Base-by-base conservation (phyloP, 78 protist species). In the Dictyostelium firmibasis region DNA sequence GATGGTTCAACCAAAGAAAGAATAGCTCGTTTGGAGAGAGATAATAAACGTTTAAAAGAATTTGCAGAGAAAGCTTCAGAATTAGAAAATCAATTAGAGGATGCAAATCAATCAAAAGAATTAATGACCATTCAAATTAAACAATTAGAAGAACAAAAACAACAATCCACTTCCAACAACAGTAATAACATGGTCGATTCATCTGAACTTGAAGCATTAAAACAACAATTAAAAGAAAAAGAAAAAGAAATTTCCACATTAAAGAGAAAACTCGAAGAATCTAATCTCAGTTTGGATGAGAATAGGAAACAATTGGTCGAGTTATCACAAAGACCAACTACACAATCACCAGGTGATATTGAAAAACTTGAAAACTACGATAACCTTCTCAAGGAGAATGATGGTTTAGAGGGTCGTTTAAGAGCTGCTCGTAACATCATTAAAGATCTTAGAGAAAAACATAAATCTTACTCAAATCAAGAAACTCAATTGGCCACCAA, bases 361-460 rank as follows among this genome's bases (percentile, higher is more conserved):
- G 85, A 89, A n/a, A 75, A 31, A 29, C n/a, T 29, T 36, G 20
- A 38, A 67, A 84, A 41, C 6, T 41, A 84, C 23, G 6, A 72
- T 13, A 33, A 31, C 25, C 11, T 60, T 62, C 0, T 41, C 3
- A 10, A 14, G 1, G 94, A 81, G 50, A 81, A 78, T 64, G 94
- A 89, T 2, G 70, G 53, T 27, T 33, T 89, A 9, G 85, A 89
- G 57, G 94, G 87, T 81, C 83, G 83, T 50, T 43, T 89, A 9
- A 89, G 94, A 81, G 94, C 94, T 3, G 86, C 94, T 23, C 82
- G 84, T 70, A 77, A 89, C 60, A 89, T 89, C 27, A 89, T 89
- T 25, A 89, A 89, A 70, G 75, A 60, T 29, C 83, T 78, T 9
- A 47, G 94, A 53, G 94, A 89, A 35, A 89, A 89, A 53, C 29